Percentiles rank a stretch among this genome's conserved stretches.
phyloP scores from a whole-genome alignment of 2,329 filamentous ascomycete species.

The Apiospora arundinis region DNA sequence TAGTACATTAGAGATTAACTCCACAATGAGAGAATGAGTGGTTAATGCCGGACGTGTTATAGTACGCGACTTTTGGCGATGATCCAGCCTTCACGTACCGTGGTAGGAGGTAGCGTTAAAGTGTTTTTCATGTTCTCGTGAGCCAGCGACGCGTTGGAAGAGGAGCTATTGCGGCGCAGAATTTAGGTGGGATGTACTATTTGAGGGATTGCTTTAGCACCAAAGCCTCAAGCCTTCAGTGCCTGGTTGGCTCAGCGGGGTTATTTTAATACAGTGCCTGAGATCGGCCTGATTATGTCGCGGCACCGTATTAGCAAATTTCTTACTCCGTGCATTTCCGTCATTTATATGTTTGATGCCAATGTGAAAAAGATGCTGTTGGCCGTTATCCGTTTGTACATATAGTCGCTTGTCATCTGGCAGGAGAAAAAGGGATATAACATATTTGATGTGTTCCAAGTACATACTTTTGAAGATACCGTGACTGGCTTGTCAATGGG shows the following conservation, averaged over 20 bases:
- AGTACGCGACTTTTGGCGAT: constrained; percentile 18
- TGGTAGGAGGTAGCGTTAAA: constrained; percentile 1
- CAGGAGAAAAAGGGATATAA: not conserved
- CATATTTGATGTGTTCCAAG: not conserved
- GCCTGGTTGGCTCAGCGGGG: not conserved
- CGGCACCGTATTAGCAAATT: constrained; percentile 14
- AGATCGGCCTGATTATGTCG: not conserved
- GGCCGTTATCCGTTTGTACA: not conserved
- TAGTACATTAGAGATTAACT: not conserved
- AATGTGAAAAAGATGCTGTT: not conserved
- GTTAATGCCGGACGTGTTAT: constrained; percentile 18
- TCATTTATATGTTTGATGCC: not conserved
- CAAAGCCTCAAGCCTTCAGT: constrained; percentile 5
- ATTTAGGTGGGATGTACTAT: constrained; percentile 6
- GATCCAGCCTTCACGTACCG: not conserved
- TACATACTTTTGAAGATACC: not conserved
- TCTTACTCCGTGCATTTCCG: not conserved
- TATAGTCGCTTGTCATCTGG: not conserved
- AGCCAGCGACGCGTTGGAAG: not conserved
- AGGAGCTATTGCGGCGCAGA: not conserved
- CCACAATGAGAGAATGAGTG: not conserved
- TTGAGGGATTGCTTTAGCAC: constrained; percentile 5
- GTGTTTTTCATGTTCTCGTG: not conserved
- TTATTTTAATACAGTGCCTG: not conserved
- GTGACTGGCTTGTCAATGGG: not conserved